A percentile compares a stretch with the other conserved stretches of the same genome.
Conservation (phyloP, 805 yeast genomes). For the Sungouiella thailandica region DNA sequence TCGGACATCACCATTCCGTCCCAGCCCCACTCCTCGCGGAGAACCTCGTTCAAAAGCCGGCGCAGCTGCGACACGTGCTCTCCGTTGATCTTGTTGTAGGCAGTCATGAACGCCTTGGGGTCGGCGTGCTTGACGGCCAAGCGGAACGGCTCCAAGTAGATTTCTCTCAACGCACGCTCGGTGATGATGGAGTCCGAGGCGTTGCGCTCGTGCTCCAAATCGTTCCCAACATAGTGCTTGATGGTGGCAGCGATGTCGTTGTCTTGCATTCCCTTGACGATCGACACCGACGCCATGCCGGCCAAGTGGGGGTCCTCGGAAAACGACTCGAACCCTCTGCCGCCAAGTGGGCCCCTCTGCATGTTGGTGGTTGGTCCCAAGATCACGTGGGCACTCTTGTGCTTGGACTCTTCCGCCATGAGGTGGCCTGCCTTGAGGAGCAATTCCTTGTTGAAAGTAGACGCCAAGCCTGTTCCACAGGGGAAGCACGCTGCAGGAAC, state of each 20-base stretch:
- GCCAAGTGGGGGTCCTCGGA: constrained; percentile 30
- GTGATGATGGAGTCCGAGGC: constrained; percentile 25
- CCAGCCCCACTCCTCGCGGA: constrained; percentile 29
- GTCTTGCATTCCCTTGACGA: constrained; percentile 26
- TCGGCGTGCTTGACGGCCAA: constrained; percentile 26
- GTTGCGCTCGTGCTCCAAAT: constrained; percentile 28
- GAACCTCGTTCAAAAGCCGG: constrained; percentile 18
- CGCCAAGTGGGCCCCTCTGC: constrained; percentile 31
- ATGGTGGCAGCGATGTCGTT: constrained; percentile 27
- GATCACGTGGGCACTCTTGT: constrained; percentile 26
- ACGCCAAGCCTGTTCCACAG: constrained; percentile 30
- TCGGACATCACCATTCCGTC: constrained; percentile 31
- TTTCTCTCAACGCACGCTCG: constrained; percentile 28
- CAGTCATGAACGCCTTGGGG: constrained; percentile 28
- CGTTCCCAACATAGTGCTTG: constrained; percentile 31
- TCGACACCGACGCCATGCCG: constrained; percentile 22
- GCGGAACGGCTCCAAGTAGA: constrained; percentile 30
- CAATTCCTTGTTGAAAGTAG: constrained; percentile 26
- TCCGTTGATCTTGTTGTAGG: constrained; percentile 29
- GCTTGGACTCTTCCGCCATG: constrained; percentile 30
- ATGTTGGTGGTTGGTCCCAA: constrained; percentile 31
- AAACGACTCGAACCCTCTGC: constrained; percentile 31
- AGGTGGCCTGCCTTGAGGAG: constrained; percentile 24
- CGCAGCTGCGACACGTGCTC: constrained; percentile 24
- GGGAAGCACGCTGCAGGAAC: constrained; percentile 30